Conservation (phyloP, 305 asterid genomes). For the Fraxinus nigra region DNA sequence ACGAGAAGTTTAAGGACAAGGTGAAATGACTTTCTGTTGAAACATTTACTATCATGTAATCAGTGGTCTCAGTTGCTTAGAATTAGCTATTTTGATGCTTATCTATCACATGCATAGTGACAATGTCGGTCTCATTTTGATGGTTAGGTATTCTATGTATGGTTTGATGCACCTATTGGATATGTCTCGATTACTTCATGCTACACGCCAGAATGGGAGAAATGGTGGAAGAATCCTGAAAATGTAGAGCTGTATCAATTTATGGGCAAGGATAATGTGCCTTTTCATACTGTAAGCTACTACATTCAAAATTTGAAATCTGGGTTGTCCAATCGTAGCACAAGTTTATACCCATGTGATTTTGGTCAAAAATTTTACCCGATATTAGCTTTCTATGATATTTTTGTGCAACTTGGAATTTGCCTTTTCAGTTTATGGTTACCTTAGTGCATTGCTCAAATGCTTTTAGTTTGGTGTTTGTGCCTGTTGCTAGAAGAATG, state of each 20-base stretch:
- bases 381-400: neutral
- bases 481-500: neutral
- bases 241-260: constrained; percentile 90
- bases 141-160: constrained; percentile 88
- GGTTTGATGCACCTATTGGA: constrained; percentile 99
- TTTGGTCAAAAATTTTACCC: neutral
- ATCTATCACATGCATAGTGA: neutral
- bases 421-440: neutral
- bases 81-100: neutral
- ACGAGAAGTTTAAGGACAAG: constrained; percentile 78
- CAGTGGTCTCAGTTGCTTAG: neutral
- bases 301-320: neutral
- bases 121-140: constrained; percentile 16
- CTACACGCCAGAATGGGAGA: constrained; percentile 92
- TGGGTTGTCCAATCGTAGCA: neutral
- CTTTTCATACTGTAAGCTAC: constrained; percentile 85
- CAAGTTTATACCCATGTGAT: neutral
- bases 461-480: neutral
- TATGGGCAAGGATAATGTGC: constrained; percentile 98
- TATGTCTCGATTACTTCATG: constrained; percentile 87
- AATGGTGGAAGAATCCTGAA: constrained; percentile 99
- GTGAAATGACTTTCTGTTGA: constrained; percentile 32
- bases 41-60: neutral
- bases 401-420: neutral
- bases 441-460: neutral